Base-by-base conservation (phyloP, 140 eudicot genomes). In the Oenanthe javanica region DNA sequence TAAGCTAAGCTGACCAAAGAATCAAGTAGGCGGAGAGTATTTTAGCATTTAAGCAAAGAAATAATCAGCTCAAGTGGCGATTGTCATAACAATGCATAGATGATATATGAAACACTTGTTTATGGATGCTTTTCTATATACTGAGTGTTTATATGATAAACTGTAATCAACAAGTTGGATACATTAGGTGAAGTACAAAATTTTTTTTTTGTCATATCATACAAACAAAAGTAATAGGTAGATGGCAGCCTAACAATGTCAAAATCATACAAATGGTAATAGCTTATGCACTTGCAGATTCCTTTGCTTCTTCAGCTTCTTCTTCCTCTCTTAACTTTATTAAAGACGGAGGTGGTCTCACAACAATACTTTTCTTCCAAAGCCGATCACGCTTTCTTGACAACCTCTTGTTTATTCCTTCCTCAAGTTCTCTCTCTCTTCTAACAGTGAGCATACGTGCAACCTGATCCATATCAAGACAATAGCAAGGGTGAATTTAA, bases 371-470 rank as follows among this genome's bases (percentile, higher is more conserved):
- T 83, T 91, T 89, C 83, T 86, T 93, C 99, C 99, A 95, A 85
- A 89, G 82, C 16, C 85, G 83, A 66, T 95, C 99, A 79, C 91
- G 96, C 87, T 95, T 95, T 85, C 99, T 95, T 70, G 99, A 95
- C 80, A 86, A 77, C 84, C 99, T 88, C 85, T 89, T 95, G 71
- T 84, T 87, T 40, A 95, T 84, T 16, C 99, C 99, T 54, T 95
- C 94, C 19, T 85, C 97, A 48, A 95, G 49, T 82, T 95, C 99
- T 81, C 99, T 88, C 79, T 93, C 99, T 81, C 99, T 82, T 89
- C 87, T 92, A 49, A 95, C 96, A 25, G 99, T 95, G 52, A 93
- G 86, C 99, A 95, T 86, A 1, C 97, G 97, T 6, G 99, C 98
- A 84, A 95, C 85, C 99, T 95, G 57, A 79, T 55, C 81, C 23